Conservation (phyloP, 2,329 filamentous ascomycete species). For the Ambrosiella beaveri region DNA sequence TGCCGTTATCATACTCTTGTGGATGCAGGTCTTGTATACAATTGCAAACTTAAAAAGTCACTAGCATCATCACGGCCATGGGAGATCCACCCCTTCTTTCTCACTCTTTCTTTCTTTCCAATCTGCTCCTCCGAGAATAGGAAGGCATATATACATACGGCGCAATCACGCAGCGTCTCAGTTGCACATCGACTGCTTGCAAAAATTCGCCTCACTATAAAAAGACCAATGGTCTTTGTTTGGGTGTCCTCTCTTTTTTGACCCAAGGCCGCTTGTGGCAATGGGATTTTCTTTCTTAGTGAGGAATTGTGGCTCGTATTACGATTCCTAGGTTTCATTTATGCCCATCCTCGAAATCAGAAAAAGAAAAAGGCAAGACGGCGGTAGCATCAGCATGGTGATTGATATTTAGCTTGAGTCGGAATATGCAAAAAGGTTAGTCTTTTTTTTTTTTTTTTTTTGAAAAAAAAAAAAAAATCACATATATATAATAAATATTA, state of each 20-base stretch:
- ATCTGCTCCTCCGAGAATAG: too few relatives aligned
- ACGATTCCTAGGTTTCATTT: background rate
- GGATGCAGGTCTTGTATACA: background rate
- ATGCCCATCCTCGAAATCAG: background rate
- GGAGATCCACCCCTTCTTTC: background rate
- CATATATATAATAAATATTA: background rate
- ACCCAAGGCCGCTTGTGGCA: background rate
- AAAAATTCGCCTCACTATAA: too few relatives aligned
- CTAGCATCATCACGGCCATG: background rate
- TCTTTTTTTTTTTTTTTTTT: too few relatives aligned
- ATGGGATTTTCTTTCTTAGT: background rate
- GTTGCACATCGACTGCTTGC: too few relatives aligned
- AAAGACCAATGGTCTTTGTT: too few relatives aligned
- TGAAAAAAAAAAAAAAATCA: too few relatives aligned
- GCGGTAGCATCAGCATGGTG: too few relatives aligned
- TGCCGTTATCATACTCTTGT: background rate
- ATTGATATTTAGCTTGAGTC: background rate
- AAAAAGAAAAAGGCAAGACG: too few relatives aligned
- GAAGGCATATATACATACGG: too few relatives aligned
- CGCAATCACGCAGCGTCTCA: too few relatives aligned
- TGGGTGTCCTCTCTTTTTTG: too few relatives aligned
- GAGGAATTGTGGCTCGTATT: background rate
- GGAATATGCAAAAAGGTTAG: background rate
- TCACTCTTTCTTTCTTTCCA: too few relatives aligned
- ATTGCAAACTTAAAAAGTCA: background rate